Conservation (phyloP, 1,284 basidiomycete species). For the Trichosporon sp. region DNA sequence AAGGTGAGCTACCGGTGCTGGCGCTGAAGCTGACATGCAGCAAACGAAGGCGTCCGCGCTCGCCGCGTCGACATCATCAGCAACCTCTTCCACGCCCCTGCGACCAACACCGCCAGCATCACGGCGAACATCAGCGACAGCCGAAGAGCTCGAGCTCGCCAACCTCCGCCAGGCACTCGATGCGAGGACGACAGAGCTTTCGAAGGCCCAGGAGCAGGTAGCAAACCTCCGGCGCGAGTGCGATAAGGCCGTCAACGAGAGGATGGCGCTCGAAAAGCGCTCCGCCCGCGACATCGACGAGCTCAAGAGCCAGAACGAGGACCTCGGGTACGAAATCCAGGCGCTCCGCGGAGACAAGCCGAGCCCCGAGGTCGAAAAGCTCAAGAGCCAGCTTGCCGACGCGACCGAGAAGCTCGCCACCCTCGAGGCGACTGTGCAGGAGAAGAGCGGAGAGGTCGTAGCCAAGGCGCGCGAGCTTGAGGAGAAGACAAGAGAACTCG, state of each 20-base stretch:
- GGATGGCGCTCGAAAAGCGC: slow-evolving; percentile 40
- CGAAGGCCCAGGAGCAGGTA: slow-evolving; percentile 23
- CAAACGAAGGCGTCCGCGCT: not conserved
- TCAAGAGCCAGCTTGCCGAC: slow-evolving; percentile 10
- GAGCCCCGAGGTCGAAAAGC: slow-evolving; percentile 27
- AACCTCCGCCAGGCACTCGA: slow-evolving; percentile 5
- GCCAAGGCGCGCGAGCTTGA: not conserved
- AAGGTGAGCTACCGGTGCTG: slow-evolving; percentile 14
- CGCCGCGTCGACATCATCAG: not conserved
- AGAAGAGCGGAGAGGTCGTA: not conserved
- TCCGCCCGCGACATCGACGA: slow-evolving; percentile 33
- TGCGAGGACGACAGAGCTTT: not conserved
- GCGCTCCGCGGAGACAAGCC: slow-evolving; percentile 20
- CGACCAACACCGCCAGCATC: not conserved
- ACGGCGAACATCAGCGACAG: not conserved
- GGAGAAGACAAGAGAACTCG: not conserved
- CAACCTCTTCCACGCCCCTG: not conserved
- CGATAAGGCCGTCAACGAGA: slow-evolving; percentile 47
- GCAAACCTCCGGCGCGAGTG: slow-evolving; percentile 28
- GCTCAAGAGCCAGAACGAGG: slow-evolving; percentile 38
- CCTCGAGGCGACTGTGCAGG: slow-evolving; percentile 3
- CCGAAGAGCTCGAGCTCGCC: slow-evolving; percentile 17
- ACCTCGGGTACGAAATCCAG: slow-evolving; percentile 42
- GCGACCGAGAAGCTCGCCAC: not conserved
- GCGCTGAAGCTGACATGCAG: not conserved